These are phyloP conservation scores for Tilletia walkeri DNA, from an alignment of 1,284 basidiomycete genomes.

Conservation along the genomic window DNA sequence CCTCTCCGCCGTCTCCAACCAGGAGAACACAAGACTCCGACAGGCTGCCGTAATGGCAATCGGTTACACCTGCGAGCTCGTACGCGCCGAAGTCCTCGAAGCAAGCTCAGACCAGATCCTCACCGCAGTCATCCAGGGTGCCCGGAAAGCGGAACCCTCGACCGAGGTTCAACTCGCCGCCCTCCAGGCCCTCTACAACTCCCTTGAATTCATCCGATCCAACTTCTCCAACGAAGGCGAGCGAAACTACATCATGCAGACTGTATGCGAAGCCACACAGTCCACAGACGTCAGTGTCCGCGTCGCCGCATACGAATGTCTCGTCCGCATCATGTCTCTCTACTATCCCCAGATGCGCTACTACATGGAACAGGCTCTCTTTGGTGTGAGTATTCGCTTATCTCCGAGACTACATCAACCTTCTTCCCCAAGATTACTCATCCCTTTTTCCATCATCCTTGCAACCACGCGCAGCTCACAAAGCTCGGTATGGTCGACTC, in stretches of 20 bases:
- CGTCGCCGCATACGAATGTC: constrained; percentile 71
- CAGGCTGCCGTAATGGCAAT: constrained; percentile 91
- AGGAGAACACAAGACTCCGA: constrained; percentile 72
- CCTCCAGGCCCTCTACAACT: constrained; percentile 88
- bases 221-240: constrained; percentile 89
- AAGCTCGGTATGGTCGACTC: constrained; percentile 96
- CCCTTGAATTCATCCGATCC: constrained; percentile 92
- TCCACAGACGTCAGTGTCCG: constrained; percentile 69
- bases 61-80: constrained; percentile 93
- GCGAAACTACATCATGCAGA: constrained; percentile 99
- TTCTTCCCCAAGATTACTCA: not conserved
- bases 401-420: not conserved
- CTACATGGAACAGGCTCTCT: constrained; percentile 99
- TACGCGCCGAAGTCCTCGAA: constrained; percentile 72
- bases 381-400: constrained; percentile 68
- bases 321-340: constrained; percentile 93
- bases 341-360: constrained; percentile 99
- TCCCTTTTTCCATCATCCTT: not conserved
- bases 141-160: constrained; percentile 86
- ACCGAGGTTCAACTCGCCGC: constrained; percentile 91
- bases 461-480: constrained; percentile 68
- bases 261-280: constrained; percentile 97
- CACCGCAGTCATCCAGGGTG: constrained; percentile 97
- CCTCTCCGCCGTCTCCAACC: constrained; percentile 79
- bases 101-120: constrained; percentile 93